Base-by-base conservation (phyloP, 73 alveolate genomes). In the Paramecium sonneborni region DNA sequence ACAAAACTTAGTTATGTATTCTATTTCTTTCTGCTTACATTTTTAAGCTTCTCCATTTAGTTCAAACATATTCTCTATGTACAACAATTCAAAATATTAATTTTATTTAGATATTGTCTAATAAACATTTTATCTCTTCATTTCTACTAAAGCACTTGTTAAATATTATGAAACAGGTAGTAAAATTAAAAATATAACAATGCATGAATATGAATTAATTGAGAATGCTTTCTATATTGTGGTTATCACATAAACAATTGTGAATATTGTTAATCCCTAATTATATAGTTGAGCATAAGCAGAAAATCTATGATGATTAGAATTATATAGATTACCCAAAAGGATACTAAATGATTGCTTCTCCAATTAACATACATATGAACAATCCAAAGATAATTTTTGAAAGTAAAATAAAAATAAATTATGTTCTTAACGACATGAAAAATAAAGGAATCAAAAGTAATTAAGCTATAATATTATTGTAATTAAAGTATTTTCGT, bases 261-360 rank as follows among this genome's bases (percentile, higher is more conserved):
- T 24, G 38, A 57, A 57, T 57, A 5, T 57, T 57, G 76, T 57
- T 57, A 57, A 24, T 24, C 76, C 76, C 34, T 57, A 6, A 57
- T 57, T 57, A 57, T 57, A 57, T 24, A 21, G 20, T 57, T 57
- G 14, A 15, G 76, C 76, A 57, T 18, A 57, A 6, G 76, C 76
- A 9, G 76, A 57, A 28, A 57, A 57, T 24, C 76, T 57, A 57
- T 24, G 3, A 24, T 57, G 1, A 30, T 23, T 69, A 24, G 38
- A 69, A 30, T 21, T 24, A 24, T 57, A 57, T 57, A 30, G 38
- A 3, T 69, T 69, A 69, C 85, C 85, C 85, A 69, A 69, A 69
- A 69, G 85, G 85, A 30, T 23, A 32, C 26, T 24, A 9, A 23
- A 69, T 69, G 52, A 69, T 8, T 69, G 52, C 11, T 28, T 69